Conservation (phyloP, 2,329 filamentous ascomycete genomes). For the Phaeosphaeria sp. region DNA sequence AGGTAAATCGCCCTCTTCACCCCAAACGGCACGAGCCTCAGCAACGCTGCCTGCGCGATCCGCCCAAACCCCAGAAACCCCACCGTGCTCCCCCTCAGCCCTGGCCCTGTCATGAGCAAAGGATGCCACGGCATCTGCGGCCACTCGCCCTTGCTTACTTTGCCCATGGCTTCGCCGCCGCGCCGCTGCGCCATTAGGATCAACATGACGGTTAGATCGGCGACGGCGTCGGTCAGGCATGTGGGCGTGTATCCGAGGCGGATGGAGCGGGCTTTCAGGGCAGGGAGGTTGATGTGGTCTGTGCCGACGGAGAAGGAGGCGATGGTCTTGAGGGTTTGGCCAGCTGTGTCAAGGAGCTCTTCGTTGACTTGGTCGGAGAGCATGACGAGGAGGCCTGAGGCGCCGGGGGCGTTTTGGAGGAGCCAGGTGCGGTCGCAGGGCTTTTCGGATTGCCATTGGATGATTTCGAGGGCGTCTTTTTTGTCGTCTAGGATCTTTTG, state of each 20-base stretch:
- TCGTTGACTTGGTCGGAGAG: slow-evolving; percentile 34
- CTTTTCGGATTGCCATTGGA: slow-evolving; percentile 40
- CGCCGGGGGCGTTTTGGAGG: slow-evolving; percentile 30
- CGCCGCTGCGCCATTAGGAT: slow-evolving; percentile 41
- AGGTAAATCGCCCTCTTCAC: slow-evolving; percentile 33
- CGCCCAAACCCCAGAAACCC: slow-evolving; percentile 40
- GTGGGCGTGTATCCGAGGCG: slow-evolving; percentile 40
- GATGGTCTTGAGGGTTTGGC: slow-evolving; percentile 30
- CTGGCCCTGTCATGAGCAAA: slow-evolving; percentile 37
- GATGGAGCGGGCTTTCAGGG: slow-evolving; percentile 33
- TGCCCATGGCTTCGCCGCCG: slow-evolving; percentile 34
- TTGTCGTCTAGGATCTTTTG: slow-evolving; percentile 28
- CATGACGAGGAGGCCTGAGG: slow-evolving; percentile 36
- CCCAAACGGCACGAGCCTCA: slow-evolving; percentile 34
- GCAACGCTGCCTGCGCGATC: slow-evolving; percentile 36
- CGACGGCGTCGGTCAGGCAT: slow-evolving; percentile 39
- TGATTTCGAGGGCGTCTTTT: slow-evolving; percentile 26
- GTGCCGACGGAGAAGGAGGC: slow-evolving; percentile 43
- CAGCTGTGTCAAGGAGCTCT: slow-evolving; percentile 31
- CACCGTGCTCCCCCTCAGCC: slow-evolving; percentile 29
- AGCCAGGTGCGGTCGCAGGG: slow-evolving; percentile 39
- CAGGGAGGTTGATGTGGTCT: slow-evolving; percentile 34
- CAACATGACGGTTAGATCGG: slow-evolving; percentile 39
- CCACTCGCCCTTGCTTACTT: slow-evolving; percentile 34
- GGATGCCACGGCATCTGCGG: slow-evolving; percentile 41